Base-by-base conservation (phyloP, 345 rosid genomes). In the Reutealis trisperma region DNA sequence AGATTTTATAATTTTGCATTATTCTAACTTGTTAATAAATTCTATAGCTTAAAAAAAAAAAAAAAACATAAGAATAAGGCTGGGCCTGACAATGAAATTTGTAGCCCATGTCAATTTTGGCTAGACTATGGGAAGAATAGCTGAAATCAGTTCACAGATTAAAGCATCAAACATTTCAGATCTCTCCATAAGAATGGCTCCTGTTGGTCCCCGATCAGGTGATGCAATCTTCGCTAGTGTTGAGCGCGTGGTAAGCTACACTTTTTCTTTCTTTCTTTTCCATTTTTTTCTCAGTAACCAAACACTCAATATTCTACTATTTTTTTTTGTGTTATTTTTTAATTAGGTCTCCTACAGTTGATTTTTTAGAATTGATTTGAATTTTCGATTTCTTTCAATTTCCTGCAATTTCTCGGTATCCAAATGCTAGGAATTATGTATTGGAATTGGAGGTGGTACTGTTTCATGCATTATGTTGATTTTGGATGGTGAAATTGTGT, bases 141-240 rank as follows among this genome's bases (percentile, higher is more conserved):
- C 51, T 10, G 12, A 8, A 44, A 10, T 6, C 55, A 2, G 55
- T 12, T 51, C 55, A 12, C 12, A 49, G 52, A 49, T 12, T 1
- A 27, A 27, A 27, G 16, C 1, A 14, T 51, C 13, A 11, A 15
- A 51, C 55, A 51, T 15, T 51, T 15, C 18, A 51, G 18, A 51
- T 51, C 55, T 51, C 19, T 51, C 55, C 15, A 13, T 51, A 51
- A 72, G 60, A 44, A 91, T 94, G 97, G 86, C 98, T 79, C 90
- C 97, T 0, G 86, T 55, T 45, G 97, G 89, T 79, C 92, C 98
- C 70, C 90, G 93, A 74, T 90, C 96, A 57, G 99, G 99, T 69
- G 97, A 96, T 54, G 96, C 99, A 18, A 89, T 96, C 86, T 96
- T 96, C 85, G 88, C 98, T 25, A 90, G 87, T 67, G 85, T 92